phyloP scores from a whole-genome alignment of 768 basidiomycete species.

The Tylopilus sp. region DNA sequence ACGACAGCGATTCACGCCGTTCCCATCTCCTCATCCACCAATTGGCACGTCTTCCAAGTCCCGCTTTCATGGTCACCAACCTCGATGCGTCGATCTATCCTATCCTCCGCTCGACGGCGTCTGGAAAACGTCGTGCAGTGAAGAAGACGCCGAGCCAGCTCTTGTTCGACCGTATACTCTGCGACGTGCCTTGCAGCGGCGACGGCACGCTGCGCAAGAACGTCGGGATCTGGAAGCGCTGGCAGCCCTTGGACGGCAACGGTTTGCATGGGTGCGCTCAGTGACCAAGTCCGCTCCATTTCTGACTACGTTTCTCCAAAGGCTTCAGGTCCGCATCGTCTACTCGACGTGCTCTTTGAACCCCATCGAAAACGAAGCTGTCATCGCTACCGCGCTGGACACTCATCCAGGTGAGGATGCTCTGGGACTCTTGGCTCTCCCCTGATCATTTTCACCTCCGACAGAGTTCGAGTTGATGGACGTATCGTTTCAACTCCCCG shows the following conservation, averaged over 20 bases:
- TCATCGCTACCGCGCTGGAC: slow-evolving; percentile 80
- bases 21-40: slow-evolving; percentile 97
- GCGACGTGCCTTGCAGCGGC: slow-evolving; percentile 97
- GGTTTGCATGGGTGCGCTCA: slow-evolving; percentile 74
- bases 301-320: slow-evolving; percentile 32
- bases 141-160: slow-evolving; percentile 48
- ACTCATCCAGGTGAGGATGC: slow-evolving; percentile 55
- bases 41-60: slow-evolving; percentile 88
- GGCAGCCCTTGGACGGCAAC: slow-evolving; percentile 86
- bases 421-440: neutral
- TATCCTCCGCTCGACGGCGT: slow-evolving; percentile 40
- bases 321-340: slow-evolving; percentile 88
- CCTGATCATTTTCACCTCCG: neutral
- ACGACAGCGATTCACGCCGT: slow-evolving; percentile 92
- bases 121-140: slow-evolving; percentile 30
- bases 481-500: slow-evolving; percentile 65
- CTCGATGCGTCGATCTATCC: slow-evolving; percentile 90
- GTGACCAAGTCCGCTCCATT: neutral
- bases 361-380: slow-evolving; percentile 96
- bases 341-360: slow-evolving; percentile 98
- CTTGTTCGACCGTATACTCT: slow-evolving; percentile 89
- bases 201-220: slow-evolving; percentile 97
- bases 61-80: slow-evolving; percentile 93
- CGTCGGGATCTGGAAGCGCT: slow-evolving; percentile 88
- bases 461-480: slow-evolving; percentile 78